These are phyloP conservation scores for Pythium graminicola DNA, from an alignment of 352 stramenopile species.

Conservation along the genomic window DNA sequence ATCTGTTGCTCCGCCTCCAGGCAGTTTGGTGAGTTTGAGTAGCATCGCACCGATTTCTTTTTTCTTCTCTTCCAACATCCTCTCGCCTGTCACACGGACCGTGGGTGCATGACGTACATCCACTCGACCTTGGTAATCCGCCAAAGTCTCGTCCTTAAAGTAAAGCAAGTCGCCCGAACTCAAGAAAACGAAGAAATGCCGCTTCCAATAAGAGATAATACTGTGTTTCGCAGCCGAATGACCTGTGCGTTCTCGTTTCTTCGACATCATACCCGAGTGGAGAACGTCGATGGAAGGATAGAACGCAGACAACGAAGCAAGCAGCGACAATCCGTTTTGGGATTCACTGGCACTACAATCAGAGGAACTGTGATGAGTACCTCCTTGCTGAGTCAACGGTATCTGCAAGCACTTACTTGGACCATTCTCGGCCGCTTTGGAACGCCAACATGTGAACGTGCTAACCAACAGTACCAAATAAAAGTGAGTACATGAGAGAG, in stretches of 20 bases:
- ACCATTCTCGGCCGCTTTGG: slow-evolving; percentile 64
- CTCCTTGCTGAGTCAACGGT: too few species aligned
- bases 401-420: slow-evolving; percentile 37
- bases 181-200: slow-evolving; percentile 74
- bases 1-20: slow-evolving; percentile 29
- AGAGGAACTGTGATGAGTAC: too few species aligned
- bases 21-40: slow-evolving; percentile 66
- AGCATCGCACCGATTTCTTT: slow-evolving; percentile 44
- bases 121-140: slow-evolving; percentile 63
- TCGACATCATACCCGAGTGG: slow-evolving; percentile 66
- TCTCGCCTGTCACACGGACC: slow-evolving; percentile 67
- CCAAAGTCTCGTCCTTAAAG: slow-evolving; percentile 67
- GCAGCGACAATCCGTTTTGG: slow-evolving; percentile 67
- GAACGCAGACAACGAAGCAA: slow-evolving; percentile 70
- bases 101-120: slow-evolving; percentile 74
- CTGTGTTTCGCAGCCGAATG: slow-evolving; percentile 52
- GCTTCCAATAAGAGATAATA: slow-evolving; percentile 84
- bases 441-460: slow-evolving; percentile 72
- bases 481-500: neutral
- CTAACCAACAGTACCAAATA: slow-evolving; percentile 19
- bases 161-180: slow-evolving; percentile 70
- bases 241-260: slow-evolving; percentile 63
- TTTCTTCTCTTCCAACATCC: slow-evolving; percentile 66
- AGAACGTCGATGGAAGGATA: slow-evolving; percentile 65
- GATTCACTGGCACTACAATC: slow-evolving; percentile 48